Evolutionary conservation across 2,329 filamentous ascomycete species (phyloP).

Genomic region (Lachnellula arida): DNA sequence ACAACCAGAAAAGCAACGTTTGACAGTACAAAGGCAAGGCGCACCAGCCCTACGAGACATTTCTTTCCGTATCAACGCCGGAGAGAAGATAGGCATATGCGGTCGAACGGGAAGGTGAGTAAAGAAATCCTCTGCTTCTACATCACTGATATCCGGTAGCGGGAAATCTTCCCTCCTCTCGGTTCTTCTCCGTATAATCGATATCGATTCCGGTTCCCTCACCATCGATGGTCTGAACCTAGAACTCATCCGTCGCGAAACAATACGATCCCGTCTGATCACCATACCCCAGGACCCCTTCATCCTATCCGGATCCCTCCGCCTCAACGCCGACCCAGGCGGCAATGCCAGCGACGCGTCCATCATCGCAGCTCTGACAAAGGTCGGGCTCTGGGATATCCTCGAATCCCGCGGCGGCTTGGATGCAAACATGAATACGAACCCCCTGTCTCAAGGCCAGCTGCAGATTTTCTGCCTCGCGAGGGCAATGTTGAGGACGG

Average conservation of each 20-base stretch:
- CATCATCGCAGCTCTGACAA: conserved; percentile 75
- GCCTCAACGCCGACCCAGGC: conserved; percentile 36
- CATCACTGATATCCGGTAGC: conserved; percentile 37
- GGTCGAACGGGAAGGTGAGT: conserved; percentile 38
- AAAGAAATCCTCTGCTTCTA: conserved; percentile 47
- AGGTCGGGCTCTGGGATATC: conserved; percentile 50
- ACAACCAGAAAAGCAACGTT: neutral
- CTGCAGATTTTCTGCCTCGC: conserved; percentile 46
- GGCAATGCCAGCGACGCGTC: conserved; percentile 47
- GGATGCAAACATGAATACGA: conserved; percentile 15
- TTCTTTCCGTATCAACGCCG: conserved; percentile 43
- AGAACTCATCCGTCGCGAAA: neutral
- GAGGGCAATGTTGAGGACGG: conserved; percentile 36
- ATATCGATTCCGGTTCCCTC: conserved; percentile 62
- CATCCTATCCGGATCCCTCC: conserved; percentile 60
- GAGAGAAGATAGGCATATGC: conserved; percentile 46
- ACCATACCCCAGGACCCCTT: conserved; percentile 96
- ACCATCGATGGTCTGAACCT: conserved; percentile 34
- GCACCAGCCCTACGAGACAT: conserved; percentile 22
- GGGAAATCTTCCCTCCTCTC: conserved; percentile 37
- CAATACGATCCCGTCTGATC: conserved; percentile 56
- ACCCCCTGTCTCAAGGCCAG: conserved; percentile 40
- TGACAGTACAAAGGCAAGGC: neutral
- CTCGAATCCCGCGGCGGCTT: conserved; percentile 39
- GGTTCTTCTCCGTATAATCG: conserved; percentile 50